phyloP scores from a whole-genome alignment of 23 red algal genomes.

The Gracilaria caudata region DNA sequence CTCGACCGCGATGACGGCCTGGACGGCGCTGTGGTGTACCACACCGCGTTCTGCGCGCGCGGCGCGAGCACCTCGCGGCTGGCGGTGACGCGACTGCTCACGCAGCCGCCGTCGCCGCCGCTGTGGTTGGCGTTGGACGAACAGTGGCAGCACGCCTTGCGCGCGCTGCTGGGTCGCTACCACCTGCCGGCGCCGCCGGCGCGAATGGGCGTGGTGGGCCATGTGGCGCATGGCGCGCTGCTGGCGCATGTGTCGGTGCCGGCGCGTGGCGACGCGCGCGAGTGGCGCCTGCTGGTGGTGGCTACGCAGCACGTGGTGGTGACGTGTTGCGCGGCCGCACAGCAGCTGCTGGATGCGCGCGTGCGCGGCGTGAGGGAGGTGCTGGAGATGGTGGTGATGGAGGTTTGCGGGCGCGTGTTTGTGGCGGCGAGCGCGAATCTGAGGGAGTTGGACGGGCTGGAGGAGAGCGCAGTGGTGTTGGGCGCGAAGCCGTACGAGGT shows the following conservation, averaged over 20 bases:
- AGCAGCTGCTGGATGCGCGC: too few relatives aligned
- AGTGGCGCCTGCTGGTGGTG: neutral
- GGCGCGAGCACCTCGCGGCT: neutral
- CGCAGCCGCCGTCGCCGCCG: neutral
- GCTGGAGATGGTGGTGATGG: neutral
- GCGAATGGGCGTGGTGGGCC: neutral
- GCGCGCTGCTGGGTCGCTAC: neutral
- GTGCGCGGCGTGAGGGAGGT: neutral
- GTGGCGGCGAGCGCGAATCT: neutral
- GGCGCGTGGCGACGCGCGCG: neutral
- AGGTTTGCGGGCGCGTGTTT: neutral
- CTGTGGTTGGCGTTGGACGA: slow-evolving; percentile 11
- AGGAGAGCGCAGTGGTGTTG: neutral
- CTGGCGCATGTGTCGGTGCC: neutral
- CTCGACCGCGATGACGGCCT: neutral
- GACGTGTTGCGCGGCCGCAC: neutral
- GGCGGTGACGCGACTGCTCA: neutral
- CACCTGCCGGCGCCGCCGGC: neutral
- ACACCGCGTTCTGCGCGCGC: neutral
- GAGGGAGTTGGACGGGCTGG: neutral
- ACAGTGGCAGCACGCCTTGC: neutral
- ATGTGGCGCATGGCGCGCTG: neutral
- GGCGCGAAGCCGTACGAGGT: neutral
- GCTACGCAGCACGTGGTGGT: neutral
- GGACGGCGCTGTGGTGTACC: neutral